Conservation (phyloP, 2,329 filamentous ascomycete genomes). For the Daldinia sp. region DNA sequence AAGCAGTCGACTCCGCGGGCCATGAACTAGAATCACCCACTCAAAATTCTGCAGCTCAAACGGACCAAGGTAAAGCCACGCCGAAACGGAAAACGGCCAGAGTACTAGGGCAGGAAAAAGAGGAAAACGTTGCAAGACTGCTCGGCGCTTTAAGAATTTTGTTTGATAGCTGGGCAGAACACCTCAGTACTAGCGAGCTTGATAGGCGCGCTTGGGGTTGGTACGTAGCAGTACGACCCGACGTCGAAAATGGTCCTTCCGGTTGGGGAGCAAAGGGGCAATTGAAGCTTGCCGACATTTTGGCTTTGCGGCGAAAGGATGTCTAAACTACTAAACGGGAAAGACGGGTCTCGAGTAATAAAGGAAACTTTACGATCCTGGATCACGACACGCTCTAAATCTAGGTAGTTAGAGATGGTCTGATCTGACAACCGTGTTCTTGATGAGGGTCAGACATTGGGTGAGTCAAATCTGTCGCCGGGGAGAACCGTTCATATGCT, state of each 20-base stretch:
- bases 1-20: conserved; percentile 6
- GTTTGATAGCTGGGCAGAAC: conserved; percentile 76
- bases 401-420: too few species aligned
- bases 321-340: conserved; percentile 3
- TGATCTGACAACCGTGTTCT: background rate
- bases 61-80: conserved; percentile 28
- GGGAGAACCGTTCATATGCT: background rate
- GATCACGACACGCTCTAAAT: background rate
- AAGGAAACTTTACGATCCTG: background rate
- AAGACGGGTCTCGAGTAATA: background rate
- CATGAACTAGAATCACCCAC: background rate
- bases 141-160: conserved; percentile 76
- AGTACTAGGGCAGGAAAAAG: conserved; percentile 66
- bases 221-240: conserved; percentile 80
- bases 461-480: background rate
- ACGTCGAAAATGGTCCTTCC: conserved; percentile 74
- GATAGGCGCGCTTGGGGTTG: conserved; percentile 81
- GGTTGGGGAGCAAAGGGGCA: conserved; percentile 86
- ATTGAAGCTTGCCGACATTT: conserved; percentile 71
- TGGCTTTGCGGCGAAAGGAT: conserved; percentile 62
- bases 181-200: conserved; percentile 70
- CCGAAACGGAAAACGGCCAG: conserved; percentile 63
- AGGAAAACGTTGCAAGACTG: conserved; percentile 73
- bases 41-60: background rate
- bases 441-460: background rate